These are phyloP conservation scores for Yarrowia deformans DNA, from an alignment of 805 yeast genomes.

Conservation along the genomic window DNA sequence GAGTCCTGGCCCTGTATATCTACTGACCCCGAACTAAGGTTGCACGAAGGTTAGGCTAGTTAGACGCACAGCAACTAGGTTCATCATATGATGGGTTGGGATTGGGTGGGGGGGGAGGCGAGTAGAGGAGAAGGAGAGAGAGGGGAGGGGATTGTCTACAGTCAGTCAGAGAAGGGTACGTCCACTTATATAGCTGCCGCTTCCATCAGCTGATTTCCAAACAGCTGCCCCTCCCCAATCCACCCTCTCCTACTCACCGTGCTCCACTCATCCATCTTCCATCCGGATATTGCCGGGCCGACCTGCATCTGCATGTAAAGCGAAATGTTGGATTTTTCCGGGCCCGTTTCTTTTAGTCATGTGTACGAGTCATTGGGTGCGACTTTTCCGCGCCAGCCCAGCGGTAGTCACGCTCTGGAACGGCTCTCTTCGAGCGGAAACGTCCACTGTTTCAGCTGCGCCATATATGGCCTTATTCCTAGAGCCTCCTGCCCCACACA, in stretches of 20 bases:
- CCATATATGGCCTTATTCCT: conserved; percentile 14
- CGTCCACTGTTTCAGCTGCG: background rate
- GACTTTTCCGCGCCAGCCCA: background rate
- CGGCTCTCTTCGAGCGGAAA: background rate
- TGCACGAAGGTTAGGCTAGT: conserved; percentile 25
- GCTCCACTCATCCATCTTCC: background rate
- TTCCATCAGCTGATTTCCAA: background rate
- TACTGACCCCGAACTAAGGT: conserved; percentile 16
- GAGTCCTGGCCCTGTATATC: conserved; percentile 22
- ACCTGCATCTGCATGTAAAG: conserved; percentile 39
- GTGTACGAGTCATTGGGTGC: conserved; percentile 2
- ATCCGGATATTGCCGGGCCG: conserved; percentile 30
- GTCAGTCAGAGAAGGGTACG: too few relatives aligned
- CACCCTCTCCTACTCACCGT: background rate
- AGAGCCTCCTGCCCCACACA: background rate
- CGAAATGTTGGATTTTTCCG: conserved; percentile 38
- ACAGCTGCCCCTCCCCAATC: background rate
- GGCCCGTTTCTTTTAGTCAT: conserved; percentile 4
- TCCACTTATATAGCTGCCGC: too few relatives aligned
- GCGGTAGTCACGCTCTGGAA: too few relatives aligned
- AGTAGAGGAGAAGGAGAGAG: background rate
- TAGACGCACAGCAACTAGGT: conserved; percentile 35
- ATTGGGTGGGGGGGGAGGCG: background rate
- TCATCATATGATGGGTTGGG: conserved; percentile 33
- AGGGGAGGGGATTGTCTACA: background rate